phyloP scores from a whole-genome alignment of 2,329 filamentous ascomycete species.

The Dactylonectria estremocensis region DNA sequence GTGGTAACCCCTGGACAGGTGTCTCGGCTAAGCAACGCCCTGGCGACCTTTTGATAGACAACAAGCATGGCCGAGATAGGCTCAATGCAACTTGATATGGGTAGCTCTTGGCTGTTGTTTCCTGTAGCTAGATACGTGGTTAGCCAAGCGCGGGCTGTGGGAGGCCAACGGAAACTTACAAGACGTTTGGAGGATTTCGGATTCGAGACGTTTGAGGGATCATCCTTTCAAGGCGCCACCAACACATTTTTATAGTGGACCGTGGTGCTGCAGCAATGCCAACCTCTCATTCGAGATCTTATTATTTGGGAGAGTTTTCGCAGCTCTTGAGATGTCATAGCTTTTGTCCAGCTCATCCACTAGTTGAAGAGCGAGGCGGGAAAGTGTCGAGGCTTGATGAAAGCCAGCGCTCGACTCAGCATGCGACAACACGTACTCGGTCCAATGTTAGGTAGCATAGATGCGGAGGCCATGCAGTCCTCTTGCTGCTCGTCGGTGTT shows the following conservation, averaged over 20 bases:
- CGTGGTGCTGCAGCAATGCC: background rate
- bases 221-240: constrained; percentile 15
- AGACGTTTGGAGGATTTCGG: background rate
- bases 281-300: constrained; percentile 8
- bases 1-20: background rate
- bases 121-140: background rate
- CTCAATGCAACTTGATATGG: background rate
- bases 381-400: background rate
- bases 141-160: rapidly evolving
- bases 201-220: constrained; percentile 18
- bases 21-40: background rate
- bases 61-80: constrained; percentile 3
- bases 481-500: background rate
- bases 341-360: background rate
- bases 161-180: background rate
- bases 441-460: constrained; percentile 37
- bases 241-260: constrained; percentile 3
- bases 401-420: background rate
- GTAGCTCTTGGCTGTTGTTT: rapidly evolving
- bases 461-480: constrained; percentile 32
- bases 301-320: rapidly evolving
- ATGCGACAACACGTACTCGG: constrained; percentile 26
- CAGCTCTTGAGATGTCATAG: rapidly evolving
- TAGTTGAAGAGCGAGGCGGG: constrained; percentile 14
- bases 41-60: constrained; percentile 28